A percentile compares a stretch with the other conserved stretches of the same genome.
phyloP scores from a whole-genome alignment of 495 filamentous ascomycete species.

The Aspergillus indologenus region DNA sequence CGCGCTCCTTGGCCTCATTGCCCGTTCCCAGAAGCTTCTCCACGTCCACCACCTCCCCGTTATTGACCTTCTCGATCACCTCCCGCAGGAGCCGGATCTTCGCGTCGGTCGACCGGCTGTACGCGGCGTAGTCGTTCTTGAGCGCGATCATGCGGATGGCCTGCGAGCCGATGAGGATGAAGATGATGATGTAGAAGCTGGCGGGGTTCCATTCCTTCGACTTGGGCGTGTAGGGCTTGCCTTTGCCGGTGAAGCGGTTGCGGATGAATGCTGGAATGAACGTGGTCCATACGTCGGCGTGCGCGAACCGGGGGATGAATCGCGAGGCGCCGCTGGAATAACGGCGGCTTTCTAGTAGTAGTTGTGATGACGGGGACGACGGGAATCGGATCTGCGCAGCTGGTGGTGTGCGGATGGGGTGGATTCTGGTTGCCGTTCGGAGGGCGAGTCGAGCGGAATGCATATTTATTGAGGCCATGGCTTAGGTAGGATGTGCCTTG shows the following conservation, averaged over 20 bases:
- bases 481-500: not conserved
- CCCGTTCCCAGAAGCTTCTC: conserved; percentile 79
- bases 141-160: conserved; percentile 86
- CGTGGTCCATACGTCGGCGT: conserved; percentile 67
- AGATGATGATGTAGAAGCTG: conserved; percentile 88
- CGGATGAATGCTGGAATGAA: conserved; percentile 56
- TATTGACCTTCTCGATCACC: conserved; percentile 76
- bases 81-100: conserved; percentile 75
- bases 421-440: not conserved
- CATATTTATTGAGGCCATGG: conserved; percentile 11
- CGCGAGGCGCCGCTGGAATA: conserved; percentile 35
- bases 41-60: conserved; percentile 88
- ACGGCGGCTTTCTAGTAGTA: conserved; percentile 14
- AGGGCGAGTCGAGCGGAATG: conserved; percentile 9
- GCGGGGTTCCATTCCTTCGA: conserved; percentile 86
- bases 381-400: not conserved
- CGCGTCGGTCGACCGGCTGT: conserved; percentile 70
- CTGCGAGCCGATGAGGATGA: conserved; percentile 88
- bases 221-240: conserved; percentile 33
- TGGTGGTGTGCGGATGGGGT: not conserved
- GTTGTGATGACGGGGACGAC: conserved; percentile 4
- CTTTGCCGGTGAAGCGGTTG: conserved; percentile 25
- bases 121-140: conserved; percentile 68
- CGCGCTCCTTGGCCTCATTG: conserved; percentile 67
- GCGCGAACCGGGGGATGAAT: conserved; percentile 55